Base-by-base conservation (phyloP, 2,329 filamentous ascomycete species). In the Exophiala spinifera region DNA sequence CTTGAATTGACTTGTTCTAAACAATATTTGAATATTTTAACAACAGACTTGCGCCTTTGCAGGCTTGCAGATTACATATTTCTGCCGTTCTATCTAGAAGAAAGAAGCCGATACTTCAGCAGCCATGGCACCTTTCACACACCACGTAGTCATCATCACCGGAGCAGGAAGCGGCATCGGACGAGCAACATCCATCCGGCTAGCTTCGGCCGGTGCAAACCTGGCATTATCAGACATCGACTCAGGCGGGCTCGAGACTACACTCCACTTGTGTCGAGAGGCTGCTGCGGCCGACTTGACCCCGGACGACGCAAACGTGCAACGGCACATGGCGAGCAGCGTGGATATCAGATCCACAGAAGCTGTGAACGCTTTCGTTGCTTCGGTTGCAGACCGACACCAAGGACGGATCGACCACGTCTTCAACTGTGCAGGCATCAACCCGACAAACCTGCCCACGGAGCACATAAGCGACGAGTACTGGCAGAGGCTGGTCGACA, bases 151-250 rank as follows among this genome's bases (percentile, higher is more conserved):
- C 51, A 74, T 75, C 51, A 62, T 81, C 20, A 79, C 76, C 2
- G 78, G 78, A 23, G 72, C 74, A 21, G 73, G 73, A 2, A 71
- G 69, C 5, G 79, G 78, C 19, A 80, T 81, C 46, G 79, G 78
- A 17, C 70, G 76, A 13, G 73, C 72, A 13, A 76, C 76, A 7
- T 72, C 77, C 8, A 67, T 71, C 19, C 69, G 74, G 10, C 69
- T 80, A 1, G 70, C 74, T 52, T 61, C 65, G 1, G 67, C 69
- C n/a, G 78, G 77, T 17, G 77, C 76, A 2, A 66, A 55, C 3
- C 60, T 81, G 4, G 77, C 77, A 5, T 66, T 81, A 3, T 75
- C 74, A 8, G 79, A 81, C 59, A 67, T 80, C 45, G 68, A 74
- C 40, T 55, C 64, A 7, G 59, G 63, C 0, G 65, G 66, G 0